These are phyloP conservation scores for Juncus inflexus DNA, from an alignment of 176 grass and related monocot genomes.

Conservation along the genomic window DNA sequence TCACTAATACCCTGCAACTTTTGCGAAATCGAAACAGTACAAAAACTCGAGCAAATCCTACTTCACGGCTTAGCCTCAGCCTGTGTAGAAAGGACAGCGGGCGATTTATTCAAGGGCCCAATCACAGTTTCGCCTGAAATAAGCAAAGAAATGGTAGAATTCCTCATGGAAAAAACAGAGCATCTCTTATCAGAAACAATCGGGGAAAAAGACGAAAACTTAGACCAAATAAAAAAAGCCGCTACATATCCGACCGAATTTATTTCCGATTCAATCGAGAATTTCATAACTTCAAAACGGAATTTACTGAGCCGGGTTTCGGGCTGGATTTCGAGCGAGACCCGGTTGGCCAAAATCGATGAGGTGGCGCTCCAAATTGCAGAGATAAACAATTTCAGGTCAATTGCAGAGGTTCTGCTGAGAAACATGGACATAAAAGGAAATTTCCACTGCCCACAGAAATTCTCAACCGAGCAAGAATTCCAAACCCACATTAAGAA, in stretches of 20 bases:
- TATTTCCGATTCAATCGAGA: constrained; percentile 50
- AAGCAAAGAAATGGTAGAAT: constrained; percentile 51
- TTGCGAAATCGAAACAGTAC: constrained; percentile 45
- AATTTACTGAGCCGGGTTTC: constrained; percentile 74
- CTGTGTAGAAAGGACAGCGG: constrained; percentile 77
- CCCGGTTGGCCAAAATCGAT: constrained; percentile 63
- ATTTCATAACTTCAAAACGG: constrained; percentile 56
- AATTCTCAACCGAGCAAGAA: constrained; percentile 23
- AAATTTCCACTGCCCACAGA: constrained; percentile 36
- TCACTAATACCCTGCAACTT: constrained; percentile 39
- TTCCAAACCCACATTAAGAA: constrained; percentile 24
- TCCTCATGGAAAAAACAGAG: constrained; percentile 53
- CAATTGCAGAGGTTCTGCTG: constrained; percentile 26
- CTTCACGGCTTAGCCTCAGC: constrained; percentile 65
- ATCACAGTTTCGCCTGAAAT: constrained; percentile 42
- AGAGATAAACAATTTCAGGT: constrained; percentile 46
- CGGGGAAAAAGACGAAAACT: constrained; percentile 28
- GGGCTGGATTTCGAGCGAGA: constrained; percentile 72
- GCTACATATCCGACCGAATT: constrained; percentile 41
- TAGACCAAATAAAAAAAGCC: constrained; percentile 34
- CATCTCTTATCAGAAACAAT: constrained; percentile 35
- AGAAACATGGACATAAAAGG: constrained; percentile 44
- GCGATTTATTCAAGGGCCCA: constrained; percentile 67
- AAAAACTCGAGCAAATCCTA: constrained; percentile 45
- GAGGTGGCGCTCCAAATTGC: constrained; percentile 51